Percentiles rank a stretch among this genome's conserved stretches.
phyloP scores from a whole-genome alignment of 257 asterid species.

The Plantago elongata region DNA sequence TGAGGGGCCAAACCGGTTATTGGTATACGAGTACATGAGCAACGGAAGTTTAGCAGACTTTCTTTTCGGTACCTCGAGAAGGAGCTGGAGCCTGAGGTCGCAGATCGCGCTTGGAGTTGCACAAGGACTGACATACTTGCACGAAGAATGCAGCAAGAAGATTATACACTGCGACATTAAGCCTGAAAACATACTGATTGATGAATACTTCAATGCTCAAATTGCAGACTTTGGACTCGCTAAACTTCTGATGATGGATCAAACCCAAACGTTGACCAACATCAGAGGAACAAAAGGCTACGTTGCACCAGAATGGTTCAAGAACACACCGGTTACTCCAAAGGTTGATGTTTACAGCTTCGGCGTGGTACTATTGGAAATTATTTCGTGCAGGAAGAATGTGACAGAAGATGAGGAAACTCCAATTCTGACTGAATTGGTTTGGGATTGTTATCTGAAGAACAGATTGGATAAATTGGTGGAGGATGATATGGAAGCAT shows the following conservation, averaged over 20 bases:
- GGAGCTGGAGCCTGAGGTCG: conserved; percentile 42
- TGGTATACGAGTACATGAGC: conserved; percentile 41
- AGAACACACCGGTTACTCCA: conserved; percentile 30
- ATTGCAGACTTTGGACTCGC: conserved; percentile 40
- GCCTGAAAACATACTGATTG: conserved; percentile 27
- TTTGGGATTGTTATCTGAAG: conserved; percentile 30
- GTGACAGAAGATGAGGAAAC: conserved; percentile 22
- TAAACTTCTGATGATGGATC: conserved; percentile 30
- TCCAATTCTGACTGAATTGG: conserved; percentile 32
- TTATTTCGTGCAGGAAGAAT: conserved; percentile 30
- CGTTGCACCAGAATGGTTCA: conserved; percentile 36
- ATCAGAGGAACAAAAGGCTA: conserved; percentile 36
- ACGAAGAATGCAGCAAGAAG: conserved; percentile 38
- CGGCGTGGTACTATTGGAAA: conserved; percentile 41
- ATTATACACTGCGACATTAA: conserved; percentile 29
- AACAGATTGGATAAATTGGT: conserved; percentile 24
- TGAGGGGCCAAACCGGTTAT: conserved; percentile 32
- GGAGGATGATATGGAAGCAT: conserved; percentile 39
- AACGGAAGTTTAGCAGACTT: conserved; percentile 32
- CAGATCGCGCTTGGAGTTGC: conserved; percentile 38
- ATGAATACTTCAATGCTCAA: conserved; percentile 22
- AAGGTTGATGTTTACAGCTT: conserved; percentile 53
- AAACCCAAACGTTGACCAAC: conserved; percentile 29
- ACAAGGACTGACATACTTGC: conserved; percentile 30
- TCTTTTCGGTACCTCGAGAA: conserved; percentile 29